Percentiles rank a stretch among this genome's conserved stretches.
Conservation (phyloP, 441 rosid genomes). For the Codiaeum variegatum region DNA sequence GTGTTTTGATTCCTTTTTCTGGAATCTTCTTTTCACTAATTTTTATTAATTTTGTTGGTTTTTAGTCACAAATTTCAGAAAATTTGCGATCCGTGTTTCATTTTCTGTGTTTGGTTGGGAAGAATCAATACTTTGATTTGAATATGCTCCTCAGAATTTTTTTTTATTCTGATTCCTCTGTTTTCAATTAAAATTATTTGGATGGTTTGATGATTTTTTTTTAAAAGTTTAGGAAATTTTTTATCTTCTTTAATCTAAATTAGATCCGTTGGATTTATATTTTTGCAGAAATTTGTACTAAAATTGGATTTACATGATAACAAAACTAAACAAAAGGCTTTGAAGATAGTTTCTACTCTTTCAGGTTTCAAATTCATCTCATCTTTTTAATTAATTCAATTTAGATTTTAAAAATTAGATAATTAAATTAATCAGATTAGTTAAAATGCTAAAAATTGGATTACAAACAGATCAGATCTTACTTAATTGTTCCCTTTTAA, state of each 20-base stretch:
- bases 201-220: neutral
- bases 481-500: neutral
- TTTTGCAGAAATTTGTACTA: constrained; percentile 67
- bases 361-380: constrained; percentile 41
- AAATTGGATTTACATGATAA: constrained; percentile 72
- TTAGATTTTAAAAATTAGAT: neutral
- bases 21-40: too few species aligned
- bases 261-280: constrained; percentile 7
- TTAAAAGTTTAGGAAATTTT: too few species aligned
- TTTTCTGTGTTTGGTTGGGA: neutral
- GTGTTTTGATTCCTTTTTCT: too few species aligned
- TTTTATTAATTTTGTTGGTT: too few species aligned
- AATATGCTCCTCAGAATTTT: neutral
- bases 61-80: too few species aligned
- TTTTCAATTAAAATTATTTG: too few species aligned
- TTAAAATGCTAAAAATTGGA: neutral
- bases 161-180: neutral
- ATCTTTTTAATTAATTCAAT: neutral
- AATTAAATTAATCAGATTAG: too few species aligned
- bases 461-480: neutral
- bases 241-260: neutral
- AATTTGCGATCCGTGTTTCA: too few species aligned
- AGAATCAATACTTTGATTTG: neutral
- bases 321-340: constrained; percentile 83
- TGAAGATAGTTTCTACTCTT: constrained; percentile 78